phyloP scores from a whole-genome alignment of 495 filamentous ascomycete species.

The Penicillium manginii region DNA sequence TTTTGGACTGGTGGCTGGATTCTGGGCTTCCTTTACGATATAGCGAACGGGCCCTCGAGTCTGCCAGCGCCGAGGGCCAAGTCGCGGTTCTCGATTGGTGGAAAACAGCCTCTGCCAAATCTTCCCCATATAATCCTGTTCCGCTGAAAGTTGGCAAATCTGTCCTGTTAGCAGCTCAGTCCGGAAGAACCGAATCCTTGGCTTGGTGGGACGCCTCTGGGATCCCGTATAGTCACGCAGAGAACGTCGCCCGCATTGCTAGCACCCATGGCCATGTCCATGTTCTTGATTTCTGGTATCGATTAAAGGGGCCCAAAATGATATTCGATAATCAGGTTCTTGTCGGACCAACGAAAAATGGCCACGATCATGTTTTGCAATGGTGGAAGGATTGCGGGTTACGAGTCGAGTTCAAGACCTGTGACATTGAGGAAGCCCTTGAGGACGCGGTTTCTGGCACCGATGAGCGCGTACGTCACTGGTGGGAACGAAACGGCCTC shows the following conservation, averaged over 20 bases:
- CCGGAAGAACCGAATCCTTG: conserved; percentile 69
- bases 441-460: conserved; percentile 72
- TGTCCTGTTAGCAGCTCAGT: conserved; percentile 78
- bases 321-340: conserved; percentile 88
- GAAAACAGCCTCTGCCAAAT: conserved; percentile 60
- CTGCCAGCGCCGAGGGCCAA: conserved; percentile 80
- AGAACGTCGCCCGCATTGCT: conserved; percentile 79
- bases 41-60: conserved; percentile 82
- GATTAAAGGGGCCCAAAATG: conserved; percentile 78
- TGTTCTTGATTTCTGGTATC: conserved; percentile 81
- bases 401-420: conserved; percentile 88
- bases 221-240: conserved; percentile 72
- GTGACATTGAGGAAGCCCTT: conserved; percentile 91
- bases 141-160: conserved; percentile 78
- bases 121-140: conserved; percentile 39
- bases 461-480: conserved; percentile 70
- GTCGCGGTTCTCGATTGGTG: conserved; percentile 90
- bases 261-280: conserved; percentile 84
- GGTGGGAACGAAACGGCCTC: conserved; percentile 91
- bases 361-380: conserved; percentile 79
- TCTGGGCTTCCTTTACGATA: conserved; percentile 82
- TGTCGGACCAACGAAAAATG: conserved; percentile 84
- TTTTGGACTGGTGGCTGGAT: conserved; percentile 88
- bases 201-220: conserved; percentile 83
- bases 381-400: conserved; percentile 86